Base-by-base conservation (phyloP, 371 early-diverging fungal genomes). In the Furculomyces boomerangus region DNA sequence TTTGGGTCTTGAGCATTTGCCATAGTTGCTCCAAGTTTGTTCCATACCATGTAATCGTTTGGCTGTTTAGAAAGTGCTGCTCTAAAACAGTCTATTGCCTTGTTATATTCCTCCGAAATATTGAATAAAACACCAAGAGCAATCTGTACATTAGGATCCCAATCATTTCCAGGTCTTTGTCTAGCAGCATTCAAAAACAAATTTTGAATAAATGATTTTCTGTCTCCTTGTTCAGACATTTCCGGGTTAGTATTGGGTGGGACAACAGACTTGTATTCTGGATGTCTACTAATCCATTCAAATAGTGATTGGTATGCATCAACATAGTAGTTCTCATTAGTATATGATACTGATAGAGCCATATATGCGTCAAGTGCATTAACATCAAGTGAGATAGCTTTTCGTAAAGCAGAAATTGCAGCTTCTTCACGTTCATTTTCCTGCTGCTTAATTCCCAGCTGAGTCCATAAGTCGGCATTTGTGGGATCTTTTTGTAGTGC, bases 1-100 rank as follows among this genome's bases (percentile, higher is more conserved):
- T 68, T 53, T 18, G 81, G 77, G 44, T 83, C 72, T 18, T 77
- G 74, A 2, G 84, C 77, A 62, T 95, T 95, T 30, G 96, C 95
- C 35, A 90, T 73, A 0, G 95, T 97, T 0, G 98, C 98, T 20
- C 95, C 98, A 30, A 94, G 76, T 60, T 84, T 87, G 74, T 94
- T 94, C 92, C 93, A 97, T 44, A 93, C 74, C 61, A 88, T 71
- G 68, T 92, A 93, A 63, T 96, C 93, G 68, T 86, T 74, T 2
- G 96, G 95, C 32, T 84, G 66, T 22, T 74, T 75, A n/a, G 79
- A 74, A 30, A 97, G 65, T 30, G 96, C 93, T 1, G 94, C 79
- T 48, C 83, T 78, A 75, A 97, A 97, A 61, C 98, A 97, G 67
- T 97, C 98, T 2, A 92, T 78, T 0, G 96, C 92, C 70, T 95